phyloP scores from a whole-genome alignment of 306 rosid genomes.

The Leucaena leucocephala region DNA sequence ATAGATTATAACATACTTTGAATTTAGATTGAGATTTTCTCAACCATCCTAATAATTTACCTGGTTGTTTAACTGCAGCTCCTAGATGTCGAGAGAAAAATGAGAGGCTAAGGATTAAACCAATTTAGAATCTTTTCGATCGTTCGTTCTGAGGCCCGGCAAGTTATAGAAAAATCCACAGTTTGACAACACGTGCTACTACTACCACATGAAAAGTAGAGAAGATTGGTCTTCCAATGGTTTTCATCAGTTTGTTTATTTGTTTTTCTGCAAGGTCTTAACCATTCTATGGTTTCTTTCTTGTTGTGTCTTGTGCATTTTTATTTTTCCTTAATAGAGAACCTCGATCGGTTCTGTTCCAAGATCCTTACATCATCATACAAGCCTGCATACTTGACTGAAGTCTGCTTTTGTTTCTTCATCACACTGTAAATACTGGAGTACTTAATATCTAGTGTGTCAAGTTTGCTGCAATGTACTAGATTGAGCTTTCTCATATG shows the following conservation, averaged over 20 bases:
- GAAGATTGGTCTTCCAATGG: conserved; percentile 49
- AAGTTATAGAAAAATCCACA: conserved; percentile 43
- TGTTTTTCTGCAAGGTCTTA: conserved; percentile 32
- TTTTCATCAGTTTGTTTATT: conserved; percentile 40
- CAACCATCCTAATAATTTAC: conserved; percentile 12
- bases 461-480: conserved; percentile 46
- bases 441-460: conserved; percentile 57
- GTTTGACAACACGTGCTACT: conserved; percentile 50
- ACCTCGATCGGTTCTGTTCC: conserved; percentile 22
- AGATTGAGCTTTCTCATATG: conserved; percentile 34
- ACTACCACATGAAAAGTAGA: conserved; percentile 35
- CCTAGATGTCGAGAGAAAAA: conserved; percentile 61
- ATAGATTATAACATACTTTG: background rate
- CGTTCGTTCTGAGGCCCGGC: conserved; percentile 30
- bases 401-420: conserved; percentile 36
- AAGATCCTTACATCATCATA: conserved; percentile 52
- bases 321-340: conserved; percentile 31
- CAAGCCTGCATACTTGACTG: conserved; percentile 49
- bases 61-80: conserved; percentile 41
- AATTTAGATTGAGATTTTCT: background rate
- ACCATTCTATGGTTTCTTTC: conserved; percentile 47
- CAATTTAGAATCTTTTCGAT: conserved; percentile 39
- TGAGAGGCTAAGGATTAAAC: conserved; percentile 56
- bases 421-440: conserved; percentile 61
- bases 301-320: conserved; percentile 41